These are phyloP conservation scores for Teunomyces funiuensis DNA, from an alignment of 805 yeast species.

Conservation along the genomic window DNA sequence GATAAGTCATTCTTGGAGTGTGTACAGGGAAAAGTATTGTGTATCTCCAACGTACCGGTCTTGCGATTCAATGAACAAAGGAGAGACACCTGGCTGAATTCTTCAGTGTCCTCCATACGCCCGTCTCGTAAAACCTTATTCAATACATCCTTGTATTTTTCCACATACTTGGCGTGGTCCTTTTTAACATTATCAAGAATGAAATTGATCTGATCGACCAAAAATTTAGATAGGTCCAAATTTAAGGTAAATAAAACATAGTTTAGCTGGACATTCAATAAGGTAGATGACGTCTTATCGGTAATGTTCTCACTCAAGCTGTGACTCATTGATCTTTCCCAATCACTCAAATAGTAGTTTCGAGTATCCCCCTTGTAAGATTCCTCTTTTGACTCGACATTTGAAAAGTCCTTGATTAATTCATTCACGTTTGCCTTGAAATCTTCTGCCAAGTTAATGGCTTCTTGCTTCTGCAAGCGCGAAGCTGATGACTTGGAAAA, in stretches of 20 bases:
- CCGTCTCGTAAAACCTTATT: slow-evolving; percentile 5
- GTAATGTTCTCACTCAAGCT: slow-evolving; percentile 24
- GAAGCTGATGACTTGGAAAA: slow-evolving; percentile 16
- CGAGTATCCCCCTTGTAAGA: not conserved
- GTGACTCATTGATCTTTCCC: slow-evolving; percentile 32
- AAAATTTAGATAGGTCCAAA: slow-evolving; percentile 25
- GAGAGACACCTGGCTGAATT: slow-evolving; percentile 16
- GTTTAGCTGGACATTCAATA: slow-evolving; percentile 38
- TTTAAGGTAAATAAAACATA: slow-evolving; percentile 35
- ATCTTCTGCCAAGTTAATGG: slow-evolving; percentile 19
- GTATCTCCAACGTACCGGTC: slow-evolving; percentile 33
- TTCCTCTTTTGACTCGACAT: slow-evolving; percentile 9
- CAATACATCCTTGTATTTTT: slow-evolving; percentile 9
- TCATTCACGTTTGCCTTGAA: slow-evolving; percentile 19
- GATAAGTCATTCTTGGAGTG: slow-evolving; percentile 17
- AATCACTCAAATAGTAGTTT: slow-evolving; percentile 22
- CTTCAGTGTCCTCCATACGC: slow-evolving; percentile 7
- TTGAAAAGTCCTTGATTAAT: slow-evolving; percentile 20
- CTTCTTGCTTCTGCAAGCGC: slow-evolving; percentile 16
- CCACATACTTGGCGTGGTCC: slow-evolving; percentile 4
- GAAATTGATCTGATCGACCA: slow-evolving; percentile 16
- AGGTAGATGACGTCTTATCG: slow-evolving; percentile 23
- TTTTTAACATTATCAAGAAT: not conserved
- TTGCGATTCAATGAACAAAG: slow-evolving; percentile 39
- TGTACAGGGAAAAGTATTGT: slow-evolving; percentile 30